A percentile compares a stretch with the other conserved stretches of the same genome.
Conservation (phyloP, 1,284 basidiomycete genomes). For the Cystodermella granulosa region DNA sequence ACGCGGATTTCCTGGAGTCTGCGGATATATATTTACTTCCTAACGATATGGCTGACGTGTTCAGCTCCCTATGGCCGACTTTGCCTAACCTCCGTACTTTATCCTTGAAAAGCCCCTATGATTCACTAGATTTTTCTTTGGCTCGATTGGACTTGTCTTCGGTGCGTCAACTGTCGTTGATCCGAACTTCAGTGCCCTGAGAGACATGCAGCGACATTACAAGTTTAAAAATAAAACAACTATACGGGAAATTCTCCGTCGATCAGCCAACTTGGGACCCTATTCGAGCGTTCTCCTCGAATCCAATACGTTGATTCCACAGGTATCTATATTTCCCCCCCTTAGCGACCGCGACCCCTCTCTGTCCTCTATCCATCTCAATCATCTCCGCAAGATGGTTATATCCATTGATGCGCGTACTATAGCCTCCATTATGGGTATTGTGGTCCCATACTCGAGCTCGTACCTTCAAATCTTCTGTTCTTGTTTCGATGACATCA, state of each 20-base stretch:
- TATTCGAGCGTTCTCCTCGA: conserved; percentile 28
- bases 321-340: conserved; percentile 14
- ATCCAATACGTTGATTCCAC: conserved; percentile 29
- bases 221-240: conserved; percentile 30
- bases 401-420: conserved; percentile 20
- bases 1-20: conserved; percentile 26
- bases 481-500: conserved; percentile 20
- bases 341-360: background rate
- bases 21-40: conserved; percentile 36
- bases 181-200: conserved; percentile 32
- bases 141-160: conserved; percentile 25
- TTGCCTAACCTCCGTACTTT: conserved; percentile 26
- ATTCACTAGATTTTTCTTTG: conserved; percentile 23
- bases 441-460: conserved; percentile 16
- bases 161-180: conserved; percentile 29
- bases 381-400: conserved; percentile 22
- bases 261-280: conserved; percentile 22
- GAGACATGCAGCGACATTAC: conserved; percentile 25
- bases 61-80: conserved; percentile 22
- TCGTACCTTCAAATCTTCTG: conserved; percentile 27
- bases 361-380: conserved; percentile 15
- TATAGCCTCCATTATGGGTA: conserved; percentile 23
- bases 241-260: conserved; percentile 26
- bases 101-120: conserved; percentile 29
- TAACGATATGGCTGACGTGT: conserved; percentile 29